Evolutionary conservation across 371 early-diverging fungal genomes (phyloP).

Genomic region (Paraphysoderma sedebokerense): DNA sequence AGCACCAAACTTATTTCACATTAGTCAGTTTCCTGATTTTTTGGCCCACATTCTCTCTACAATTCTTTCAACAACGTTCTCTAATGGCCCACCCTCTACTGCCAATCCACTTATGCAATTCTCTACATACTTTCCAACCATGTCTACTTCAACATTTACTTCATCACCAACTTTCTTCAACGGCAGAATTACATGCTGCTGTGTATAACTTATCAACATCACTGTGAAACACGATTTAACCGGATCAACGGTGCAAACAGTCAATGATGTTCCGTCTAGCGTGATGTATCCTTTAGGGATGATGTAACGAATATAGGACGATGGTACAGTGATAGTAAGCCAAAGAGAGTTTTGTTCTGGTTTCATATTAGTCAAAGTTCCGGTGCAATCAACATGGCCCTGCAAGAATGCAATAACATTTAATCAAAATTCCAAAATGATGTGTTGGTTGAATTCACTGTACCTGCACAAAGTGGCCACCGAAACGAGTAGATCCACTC

Average conservation of each 20-base stretch:
- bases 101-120: no score
- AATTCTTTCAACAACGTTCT: background rate
- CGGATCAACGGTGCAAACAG: constrained; percentile 73
- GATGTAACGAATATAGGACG: constrained; percentile 57
- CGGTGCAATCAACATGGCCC: constrained; percentile 86
- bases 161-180: constrained; percentile 45
- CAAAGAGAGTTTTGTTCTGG: constrained; percentile 80
- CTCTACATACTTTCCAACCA: constrained; percentile 89
- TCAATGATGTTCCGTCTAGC: constrained; percentile 85
- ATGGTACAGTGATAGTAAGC: constrained; percentile 46
- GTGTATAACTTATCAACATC: constrained; percentile 91
- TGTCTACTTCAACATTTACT: constrained; percentile 92
- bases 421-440: no score
- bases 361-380: constrained; percentile 43
- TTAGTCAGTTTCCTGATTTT: no score
- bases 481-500: constrained; percentile 67
- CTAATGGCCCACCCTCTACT: background rate
- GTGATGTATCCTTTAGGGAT: constrained; percentile 88
- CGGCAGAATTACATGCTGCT: constrained; percentile 65
- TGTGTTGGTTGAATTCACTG: no score
- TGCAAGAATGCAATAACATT: constrained; percentile 3
- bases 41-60: background rate
- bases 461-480: constrained; percentile 90
- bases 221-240: constrained; percentile 53
- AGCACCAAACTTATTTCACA: no score